Evolutionary conservation across 495 filamentous ascomycete species (phyloP), one percentile per base, ranked within the genome.

Genomic region (Neurospora sp.): DNA sequence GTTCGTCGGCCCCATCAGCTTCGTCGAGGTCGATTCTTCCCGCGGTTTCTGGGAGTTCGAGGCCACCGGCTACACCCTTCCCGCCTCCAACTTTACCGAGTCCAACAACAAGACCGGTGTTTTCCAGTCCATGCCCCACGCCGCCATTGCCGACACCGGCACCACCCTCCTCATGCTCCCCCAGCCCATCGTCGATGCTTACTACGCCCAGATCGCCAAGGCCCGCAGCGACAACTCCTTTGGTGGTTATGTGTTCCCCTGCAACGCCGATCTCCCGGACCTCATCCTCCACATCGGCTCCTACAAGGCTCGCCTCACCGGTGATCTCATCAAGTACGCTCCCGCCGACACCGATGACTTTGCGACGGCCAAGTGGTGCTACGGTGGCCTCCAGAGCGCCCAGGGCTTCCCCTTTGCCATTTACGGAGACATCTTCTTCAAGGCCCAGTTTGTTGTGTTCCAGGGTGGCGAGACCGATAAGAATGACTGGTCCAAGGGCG

Each of bases 391-490:
- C 62, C 91, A 93, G 84, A 84, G 83, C 71, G 85, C 90, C 73
- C 81, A 82, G 36, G 88, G 88, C 40, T 84, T 93, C 45, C 86
- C 83, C 21, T 89, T 93, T 78, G 87, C 88, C 42, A 94, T 97
- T 77, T 91, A 93, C 71, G 93, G 93, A 34, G 93, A 94, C 73
- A 88, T 95, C 72, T 94, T 94, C 82, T 86, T 96, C 73, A 94
- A 96, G 86, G 88, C 87, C 78, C 90, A 93, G 80, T 94, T 92
- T 74, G 92, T 91, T 13, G 89, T 96, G 5, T 94, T 94, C 76
- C 88, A 94, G 72, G 83, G 85, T 0, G 39, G 82, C 82, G 39
- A 84, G 80, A 8, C 80, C 82, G 39, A 69, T 83, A 83, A 66
- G 54, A 34, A 66, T 36, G 54, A 66, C 54, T 66, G 54, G 54